Evolutionary conservation across 1,284 basidiomycete species (phyloP).

Genomic region (Microbotryomycetes sp.): DNA sequence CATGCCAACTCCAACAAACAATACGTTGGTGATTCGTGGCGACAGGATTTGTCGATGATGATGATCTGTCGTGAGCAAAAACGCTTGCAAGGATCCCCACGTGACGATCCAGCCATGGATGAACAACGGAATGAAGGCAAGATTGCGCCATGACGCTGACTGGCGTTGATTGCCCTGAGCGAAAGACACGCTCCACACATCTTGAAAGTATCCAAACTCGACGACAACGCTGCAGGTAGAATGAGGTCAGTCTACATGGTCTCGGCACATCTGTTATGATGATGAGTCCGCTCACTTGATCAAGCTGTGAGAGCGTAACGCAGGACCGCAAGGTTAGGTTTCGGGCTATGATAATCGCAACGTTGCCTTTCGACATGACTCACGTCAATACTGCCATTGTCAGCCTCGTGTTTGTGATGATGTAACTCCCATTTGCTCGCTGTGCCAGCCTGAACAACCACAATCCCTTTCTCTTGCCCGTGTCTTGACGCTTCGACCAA

Average conservation of each 20-base stretch:
- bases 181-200: slow-evolving; percentile 1
- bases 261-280: neutral
- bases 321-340: no score
- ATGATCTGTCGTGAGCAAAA: slow-evolving; percentile 1
- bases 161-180: neutral
- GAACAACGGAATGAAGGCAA: neutral
- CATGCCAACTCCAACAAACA: slow-evolving; percentile 5
- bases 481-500: neutral
- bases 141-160: neutral
- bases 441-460: slow-evolving; percentile 2
- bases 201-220: neutral
- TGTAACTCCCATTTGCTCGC: neutral
- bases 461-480: neutral
- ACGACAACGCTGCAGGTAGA: neutral
- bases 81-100: slow-evolving; percentile 4
- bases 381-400: neutral
- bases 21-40: neutral
- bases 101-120: slow-evolving; percentile 5
- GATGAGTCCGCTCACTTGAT: neutral
- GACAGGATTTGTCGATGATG: neutral
- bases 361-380: neutral
- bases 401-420: slow-evolving; percentile 4
- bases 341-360: neutral
- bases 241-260: neutral
- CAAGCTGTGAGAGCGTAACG: neutral